Conservation (phyloP, 2,329 filamentous ascomycete genomes). For the Penicillium fuscoglaucum region DNA sequence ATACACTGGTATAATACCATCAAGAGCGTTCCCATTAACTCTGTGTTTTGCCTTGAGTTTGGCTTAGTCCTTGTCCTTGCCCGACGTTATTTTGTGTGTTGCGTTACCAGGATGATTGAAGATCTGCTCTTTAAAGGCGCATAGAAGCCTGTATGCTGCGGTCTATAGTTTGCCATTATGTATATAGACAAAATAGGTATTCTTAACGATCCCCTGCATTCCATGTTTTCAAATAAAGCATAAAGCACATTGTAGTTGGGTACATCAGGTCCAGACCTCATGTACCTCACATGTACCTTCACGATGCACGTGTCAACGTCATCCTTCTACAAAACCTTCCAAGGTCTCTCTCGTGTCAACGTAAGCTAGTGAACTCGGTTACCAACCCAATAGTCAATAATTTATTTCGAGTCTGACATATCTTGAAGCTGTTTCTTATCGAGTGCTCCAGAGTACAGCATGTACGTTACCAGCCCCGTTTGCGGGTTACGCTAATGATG, state of each 20-base stretch:
- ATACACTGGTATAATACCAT: neutral
- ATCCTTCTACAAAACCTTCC: conserved; percentile 12
- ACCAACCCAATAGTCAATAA: neutral
- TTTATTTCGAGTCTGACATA: neutral
- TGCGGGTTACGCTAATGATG: conserved; percentile 21
- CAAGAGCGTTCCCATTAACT: neutral
- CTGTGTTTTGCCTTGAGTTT: neutral
- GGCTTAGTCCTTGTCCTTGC: neutral
- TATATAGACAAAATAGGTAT: conserved; percentile 11
- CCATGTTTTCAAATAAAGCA: neutral
- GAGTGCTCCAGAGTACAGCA: neutral
- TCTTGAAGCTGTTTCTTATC: neutral
- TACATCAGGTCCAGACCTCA: neutral
- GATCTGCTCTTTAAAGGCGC: neutral
- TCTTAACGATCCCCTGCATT: neutral
- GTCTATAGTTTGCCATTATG: conserved; percentile 1
- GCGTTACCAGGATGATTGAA: neutral
- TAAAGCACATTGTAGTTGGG: neutral
- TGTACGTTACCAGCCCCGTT: conserved; percentile 14
- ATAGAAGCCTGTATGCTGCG: neutral
- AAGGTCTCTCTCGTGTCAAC: neutral
- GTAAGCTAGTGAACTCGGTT: neutral
- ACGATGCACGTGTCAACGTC: conserved; percentile 19
- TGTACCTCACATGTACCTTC: neutral
- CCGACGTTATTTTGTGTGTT: neutral